Percentiles rank a stretch among this genome's conserved stretches.
Conservation (phyloP, 2,329 filamentous ascomycete genomes). For the Cordyceps farinosa region DNA sequence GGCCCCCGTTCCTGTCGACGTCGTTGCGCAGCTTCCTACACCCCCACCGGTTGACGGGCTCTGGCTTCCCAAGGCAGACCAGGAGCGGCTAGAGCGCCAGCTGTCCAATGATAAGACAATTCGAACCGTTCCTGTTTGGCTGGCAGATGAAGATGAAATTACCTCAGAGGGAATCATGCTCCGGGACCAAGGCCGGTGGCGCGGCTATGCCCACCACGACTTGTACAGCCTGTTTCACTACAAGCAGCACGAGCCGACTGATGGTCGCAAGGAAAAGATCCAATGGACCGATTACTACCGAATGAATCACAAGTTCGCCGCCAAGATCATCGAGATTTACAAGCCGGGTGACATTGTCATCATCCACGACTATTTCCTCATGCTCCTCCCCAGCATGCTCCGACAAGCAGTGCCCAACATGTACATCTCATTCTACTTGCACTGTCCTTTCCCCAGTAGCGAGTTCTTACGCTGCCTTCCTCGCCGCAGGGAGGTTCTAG, state of each 20-base stretch:
- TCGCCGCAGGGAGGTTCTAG: conserved; percentile 82
- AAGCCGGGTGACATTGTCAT: conserved; percentile 89
- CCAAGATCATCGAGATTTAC: conserved; percentile 83
- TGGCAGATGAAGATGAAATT: conserved; percentile 71
- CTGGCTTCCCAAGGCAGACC: conserved; percentile 66
- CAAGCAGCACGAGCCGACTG: conserved; percentile 86
- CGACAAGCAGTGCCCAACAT: conserved; percentile 82
- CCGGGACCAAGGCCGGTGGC: conserved; percentile 82
- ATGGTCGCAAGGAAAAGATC: conserved; percentile 74
- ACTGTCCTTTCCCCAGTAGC: conserved; percentile 92
- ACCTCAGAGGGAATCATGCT: conserved; percentile 65
- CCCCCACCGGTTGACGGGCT: conserved; percentile 64
- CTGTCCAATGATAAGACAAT: conserved; percentile 70
- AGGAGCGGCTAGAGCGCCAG: conserved; percentile 69
- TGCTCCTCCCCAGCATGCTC: conserved; percentile 83
- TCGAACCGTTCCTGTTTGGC: conserved; percentile 83
- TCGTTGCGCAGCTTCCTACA: conserved; percentile 50
- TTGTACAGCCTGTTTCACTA: conserved; percentile 94
- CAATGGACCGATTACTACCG: conserved; percentile 92
- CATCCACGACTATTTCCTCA: conserved; percentile 91
- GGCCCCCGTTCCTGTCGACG: conserved; percentile 73
- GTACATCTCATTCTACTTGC: conserved; percentile 92
- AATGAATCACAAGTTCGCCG: conserved; percentile 89
- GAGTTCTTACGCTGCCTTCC: conserved; percentile 90
- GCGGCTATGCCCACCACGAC: conserved; percentile 85